Base-by-base conservation (phyloP, 108 stramenopile genomes). In the Asterionellopsis glacialis region DNA sequence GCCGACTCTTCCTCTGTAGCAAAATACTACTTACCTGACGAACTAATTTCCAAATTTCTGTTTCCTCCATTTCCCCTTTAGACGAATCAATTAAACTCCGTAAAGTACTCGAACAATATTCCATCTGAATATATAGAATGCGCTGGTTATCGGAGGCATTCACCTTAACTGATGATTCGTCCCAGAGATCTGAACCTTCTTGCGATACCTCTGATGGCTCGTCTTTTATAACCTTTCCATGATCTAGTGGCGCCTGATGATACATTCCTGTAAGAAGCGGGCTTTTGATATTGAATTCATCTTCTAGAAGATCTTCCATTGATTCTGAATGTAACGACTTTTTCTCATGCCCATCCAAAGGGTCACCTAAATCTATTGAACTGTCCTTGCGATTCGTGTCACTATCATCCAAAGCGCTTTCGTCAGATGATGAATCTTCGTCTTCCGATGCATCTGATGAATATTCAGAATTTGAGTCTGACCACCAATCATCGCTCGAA, bases 101-200 rank as follows among this genome's bases (percentile, higher is more conserved):
- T 41, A 92, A 60, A 0, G 91, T 92, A 18, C 80, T 87, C 47
- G 79, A 61, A 52, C 91, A 92, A 52, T 83, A 92, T 63, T 92
- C 83, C 91, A 92, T 92, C 61, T 91, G 77, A 45, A 82, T 82
- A 64, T 78, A 82, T 18, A 78, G 51, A 50, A 82, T 78, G 10
- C 55, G 43, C 23, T 64, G 65, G 23, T 65, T 48, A 15, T 59
- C 56, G 6, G 61, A 39, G n/a, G 61, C 52, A 47, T 69, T 67
- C 18, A 82, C 67, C 44, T 82, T 77, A 4, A 77, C 74, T 3
- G 81, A 78, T 2, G 72, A 70, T 14, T 76, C 68, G 40, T 80
- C 73, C 73, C 73, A 74, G 1, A 55, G 15, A 14, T 52, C 68
- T 21, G 26, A 47, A 55, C 55, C 69, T 15, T 60, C 61, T 6